A percentile compares a stretch with the other conserved stretches of the same genome.
Conservation (phyloP, 768 basidiomycete genomes). For the Tylopilus vinaceipallidus region DNA sequence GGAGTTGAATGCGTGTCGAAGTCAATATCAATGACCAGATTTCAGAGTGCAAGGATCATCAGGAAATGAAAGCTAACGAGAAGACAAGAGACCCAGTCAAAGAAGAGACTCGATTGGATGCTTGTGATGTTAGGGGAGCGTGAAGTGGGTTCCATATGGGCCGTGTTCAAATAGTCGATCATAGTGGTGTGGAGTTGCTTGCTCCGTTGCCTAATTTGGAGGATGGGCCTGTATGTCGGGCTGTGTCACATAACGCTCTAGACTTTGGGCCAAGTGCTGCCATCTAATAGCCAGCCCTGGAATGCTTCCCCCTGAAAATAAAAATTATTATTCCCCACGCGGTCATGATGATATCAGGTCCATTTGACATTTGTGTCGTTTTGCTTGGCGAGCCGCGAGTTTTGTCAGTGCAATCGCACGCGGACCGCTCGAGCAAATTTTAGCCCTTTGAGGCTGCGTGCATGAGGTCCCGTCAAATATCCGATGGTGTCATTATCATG, state of each 20-base stretch:
- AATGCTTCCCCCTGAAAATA: constrained; percentile 1
- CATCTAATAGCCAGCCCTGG: background rate
- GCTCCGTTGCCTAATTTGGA: constrained; percentile 26
- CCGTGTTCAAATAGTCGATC: constrained; percentile 30
- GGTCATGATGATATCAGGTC: background rate
- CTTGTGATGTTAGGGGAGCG: constrained; percentile 14
- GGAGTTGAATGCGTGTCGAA: background rate
- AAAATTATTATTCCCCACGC: background rate
- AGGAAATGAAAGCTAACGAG: background rate
- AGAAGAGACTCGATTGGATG: constrained; percentile 2
- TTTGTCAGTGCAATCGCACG: background rate
- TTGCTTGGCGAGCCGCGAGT: too few relatives aligned
- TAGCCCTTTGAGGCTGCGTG: background rate
- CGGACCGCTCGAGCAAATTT: background rate
- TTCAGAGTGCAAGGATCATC: constrained; percentile 8
- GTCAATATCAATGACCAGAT: constrained; percentile 1
- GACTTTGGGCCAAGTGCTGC: constrained; percentile 5
- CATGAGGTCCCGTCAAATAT: background rate
- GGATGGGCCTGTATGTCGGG: constrained; percentile 13
- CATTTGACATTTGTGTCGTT: background rate
- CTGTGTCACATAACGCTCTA: constrained; percentile 18
- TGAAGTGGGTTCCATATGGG: background rate
- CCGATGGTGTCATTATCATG: background rate
- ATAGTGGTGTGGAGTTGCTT: constrained; percentile 17
- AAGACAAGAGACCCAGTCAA: background rate